phyloP scores from a whole-genome alignment of 768 basidiomycete genomes.

The Naganishia antarctica region DNA sequence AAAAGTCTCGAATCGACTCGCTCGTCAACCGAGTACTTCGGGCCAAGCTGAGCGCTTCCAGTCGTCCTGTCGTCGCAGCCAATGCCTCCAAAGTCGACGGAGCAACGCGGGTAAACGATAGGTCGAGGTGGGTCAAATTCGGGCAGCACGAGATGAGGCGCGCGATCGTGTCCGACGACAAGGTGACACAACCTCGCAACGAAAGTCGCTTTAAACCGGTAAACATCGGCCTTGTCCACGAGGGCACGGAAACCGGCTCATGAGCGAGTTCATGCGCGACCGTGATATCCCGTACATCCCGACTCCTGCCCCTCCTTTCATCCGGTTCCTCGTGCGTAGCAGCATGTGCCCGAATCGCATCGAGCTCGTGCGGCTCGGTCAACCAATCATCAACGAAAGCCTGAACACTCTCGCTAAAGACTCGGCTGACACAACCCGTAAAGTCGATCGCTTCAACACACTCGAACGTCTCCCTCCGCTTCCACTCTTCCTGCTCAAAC shows the following conservation, averaged over 20 bases:
- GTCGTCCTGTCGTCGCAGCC: conserved; percentile 57
- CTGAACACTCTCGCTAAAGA: conserved; percentile 77
- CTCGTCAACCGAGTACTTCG: conserved; percentile 80
- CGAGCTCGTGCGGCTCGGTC: conserved; percentile 22
- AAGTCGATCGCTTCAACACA: conserved; percentile 85
- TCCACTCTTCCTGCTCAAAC: conserved; percentile 57
- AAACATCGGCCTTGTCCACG: conserved; percentile 36
- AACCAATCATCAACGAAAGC: conserved; percentile 61
- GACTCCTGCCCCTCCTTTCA: conserved; percentile 33
- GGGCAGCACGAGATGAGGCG: conserved; percentile 40
- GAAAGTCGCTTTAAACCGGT: conserved; percentile 40
- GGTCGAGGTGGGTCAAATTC: conserved; percentile 49
- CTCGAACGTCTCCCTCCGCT: conserved; percentile 51
- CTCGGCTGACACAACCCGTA: conserved; percentile 87
- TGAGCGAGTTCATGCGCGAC: conserved; percentile 23
- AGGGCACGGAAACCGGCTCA: conserved; percentile 16
- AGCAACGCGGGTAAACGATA: conserved; percentile 46
- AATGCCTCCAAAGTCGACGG: conserved; percentile 48
- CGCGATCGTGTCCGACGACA: conserved; percentile 39
- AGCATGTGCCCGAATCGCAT: not conserved
- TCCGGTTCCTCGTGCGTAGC: conserved; percentile 27
- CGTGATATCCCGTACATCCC: conserved; percentile 31
- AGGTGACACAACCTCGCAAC: conserved; percentile 44
- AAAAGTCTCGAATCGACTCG: conserved; percentile 67
- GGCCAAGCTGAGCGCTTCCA: conserved; percentile 75